Conservation (phyloP, 768 basidiomycete species). For the Hypholoma sublateritium region DNA sequence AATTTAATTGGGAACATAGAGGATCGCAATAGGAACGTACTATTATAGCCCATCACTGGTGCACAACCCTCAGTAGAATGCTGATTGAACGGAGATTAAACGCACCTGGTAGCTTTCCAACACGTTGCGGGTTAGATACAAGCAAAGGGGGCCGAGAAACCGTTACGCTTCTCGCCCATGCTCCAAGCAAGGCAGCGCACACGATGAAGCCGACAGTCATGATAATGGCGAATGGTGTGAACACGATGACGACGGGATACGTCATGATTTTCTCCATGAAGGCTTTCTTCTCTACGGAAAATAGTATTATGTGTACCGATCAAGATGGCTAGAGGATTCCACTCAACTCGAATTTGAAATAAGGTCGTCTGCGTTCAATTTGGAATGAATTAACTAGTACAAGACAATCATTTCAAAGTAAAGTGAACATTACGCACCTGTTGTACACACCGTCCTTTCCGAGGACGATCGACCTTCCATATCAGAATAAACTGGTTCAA, state of each 20-base stretch:
- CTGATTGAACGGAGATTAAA: background rate
- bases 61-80: background rate
- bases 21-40: slow-evolving; percentile 29
- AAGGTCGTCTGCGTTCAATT: background rate
- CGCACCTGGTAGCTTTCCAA: slow-evolving; percentile 30
- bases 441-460: no score
- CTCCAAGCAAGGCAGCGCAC: slow-evolving; percentile 13
- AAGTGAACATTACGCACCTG: no score
- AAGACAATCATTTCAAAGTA: no score
- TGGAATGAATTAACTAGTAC: no score
- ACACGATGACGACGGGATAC: slow-evolving; percentile 16
- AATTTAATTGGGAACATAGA: background rate
- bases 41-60: slow-evolving; percentile 59
- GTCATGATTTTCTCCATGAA: slow-evolving; percentile 9
- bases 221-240: slow-evolving; percentile 22
- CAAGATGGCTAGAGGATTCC: background rate
- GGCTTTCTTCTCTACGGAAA: background rate
- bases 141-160: background rate
- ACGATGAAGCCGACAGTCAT: slow-evolving; percentile 17
- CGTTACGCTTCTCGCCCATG: slow-evolving; percentile 5
- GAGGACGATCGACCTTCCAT: no score
- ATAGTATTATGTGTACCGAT: background rate
- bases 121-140: slow-evolving; percentile 7
- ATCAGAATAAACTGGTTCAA: no score
- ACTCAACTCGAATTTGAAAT: background rate